phyloP scores from a whole-genome alignment of 2,329 filamentous ascomycete species.

The Phyllosticta ampelicida region DNA sequence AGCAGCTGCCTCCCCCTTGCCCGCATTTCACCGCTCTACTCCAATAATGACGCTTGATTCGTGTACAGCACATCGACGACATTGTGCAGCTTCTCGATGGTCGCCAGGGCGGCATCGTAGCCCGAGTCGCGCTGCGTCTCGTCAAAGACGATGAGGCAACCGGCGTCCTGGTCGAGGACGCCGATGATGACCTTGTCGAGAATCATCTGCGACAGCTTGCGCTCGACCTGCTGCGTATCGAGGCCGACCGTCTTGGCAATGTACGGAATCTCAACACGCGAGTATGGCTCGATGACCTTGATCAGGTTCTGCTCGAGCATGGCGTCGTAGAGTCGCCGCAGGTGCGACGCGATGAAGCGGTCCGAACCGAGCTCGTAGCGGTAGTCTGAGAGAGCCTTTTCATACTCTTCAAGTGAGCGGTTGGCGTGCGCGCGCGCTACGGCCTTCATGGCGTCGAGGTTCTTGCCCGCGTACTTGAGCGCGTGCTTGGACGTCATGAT shows the following conservation, averaged over 20 bases:
- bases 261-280: slow-evolving; percentile 89
- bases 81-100: slow-evolving; percentile 92
- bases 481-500: slow-evolving; percentile 95
- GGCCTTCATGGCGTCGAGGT: slow-evolving; percentile 97
- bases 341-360: slow-evolving; percentile 92
- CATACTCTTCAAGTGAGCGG: slow-evolving; percentile 93
- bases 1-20: not conserved
- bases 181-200: slow-evolving; percentile 98
- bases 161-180: slow-evolving; percentile 93
- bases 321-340: slow-evolving; percentile 89
- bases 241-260: slow-evolving; percentile 96
- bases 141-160: slow-evolving; percentile 93
- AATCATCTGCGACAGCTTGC: slow-evolving; percentile 99
- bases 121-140: slow-evolving; percentile 87
- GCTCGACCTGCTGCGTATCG: slow-evolving; percentile 92
- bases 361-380: slow-evolving; percentile 90
- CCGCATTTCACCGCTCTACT: slow-evolving; percentile 44
- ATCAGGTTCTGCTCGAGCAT: slow-evolving; percentile 99
- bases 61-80: slow-evolving; percentile 97
- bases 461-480: slow-evolving; percentile 88
- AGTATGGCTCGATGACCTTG: slow-evolving; percentile 99
- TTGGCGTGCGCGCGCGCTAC: slow-evolving; percentile 93
- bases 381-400: slow-evolving; percentile 80
- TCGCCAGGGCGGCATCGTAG: slow-evolving; percentile 87
- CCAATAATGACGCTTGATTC: slow-evolving; percentile 90